Conservation (phyloP, 768 basidiomycete species). For the Leccinum ochraceum region DNA sequence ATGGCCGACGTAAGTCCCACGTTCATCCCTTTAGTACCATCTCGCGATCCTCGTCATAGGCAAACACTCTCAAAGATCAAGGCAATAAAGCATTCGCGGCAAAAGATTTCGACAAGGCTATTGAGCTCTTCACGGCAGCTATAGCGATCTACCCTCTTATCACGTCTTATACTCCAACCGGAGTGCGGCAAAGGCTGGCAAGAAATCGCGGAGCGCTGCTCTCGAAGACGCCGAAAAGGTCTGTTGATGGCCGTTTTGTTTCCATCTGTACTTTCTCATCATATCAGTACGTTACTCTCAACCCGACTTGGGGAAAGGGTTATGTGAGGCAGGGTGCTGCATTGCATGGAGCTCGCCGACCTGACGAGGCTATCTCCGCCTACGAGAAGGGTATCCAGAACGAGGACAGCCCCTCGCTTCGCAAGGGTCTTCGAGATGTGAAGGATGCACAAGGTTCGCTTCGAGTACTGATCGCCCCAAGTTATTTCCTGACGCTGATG, state of each 20-base stretch:
- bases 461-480: background rate
- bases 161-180: slow-evolving; percentile 93
- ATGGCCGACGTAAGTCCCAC: slow-evolving; percentile 39
- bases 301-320: slow-evolving; percentile 86
- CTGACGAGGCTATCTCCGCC: slow-evolving; percentile 79
- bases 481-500: slow-evolving; percentile 3
- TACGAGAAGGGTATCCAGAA: slow-evolving; percentile 81
- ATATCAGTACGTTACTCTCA: slow-evolving; percentile 71
- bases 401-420: slow-evolving; percentile 79
- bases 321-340: slow-evolving; percentile 93
- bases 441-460: slow-evolving; percentile 74
- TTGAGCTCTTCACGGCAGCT: slow-evolving; percentile 79
- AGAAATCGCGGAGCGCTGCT: slow-evolving; percentile 73
- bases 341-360: slow-evolving; percentile 77
- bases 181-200: slow-evolving; percentile 88
- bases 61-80: slow-evolving; percentile 76
- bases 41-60: slow-evolving; percentile 36
- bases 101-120: slow-evolving; percentile 89
- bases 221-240: slow-evolving; percentile 92
- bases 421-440: slow-evolving; percentile 89
- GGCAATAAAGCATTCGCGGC: slow-evolving; percentile 96
- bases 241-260: background rate
- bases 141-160: slow-evolving; percentile 81
- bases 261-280: slow-evolving; percentile 1
- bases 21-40: background rate